Base-by-base conservation (phyloP, 129 eudicot species). In the Centella asiatica region DNA sequence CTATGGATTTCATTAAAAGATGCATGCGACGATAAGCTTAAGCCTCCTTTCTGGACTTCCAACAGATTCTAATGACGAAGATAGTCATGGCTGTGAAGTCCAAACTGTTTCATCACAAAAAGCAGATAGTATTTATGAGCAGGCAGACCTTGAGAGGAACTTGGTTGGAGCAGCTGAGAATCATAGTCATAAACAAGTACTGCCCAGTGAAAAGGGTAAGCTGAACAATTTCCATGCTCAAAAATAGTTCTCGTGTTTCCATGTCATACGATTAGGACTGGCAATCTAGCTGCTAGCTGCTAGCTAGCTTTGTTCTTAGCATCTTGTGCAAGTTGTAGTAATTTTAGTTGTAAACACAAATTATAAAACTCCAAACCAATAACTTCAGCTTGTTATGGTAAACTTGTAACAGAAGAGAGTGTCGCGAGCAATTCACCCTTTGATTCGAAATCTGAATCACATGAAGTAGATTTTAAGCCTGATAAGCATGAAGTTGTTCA, bases 341-440 rank as follows among this genome's bases (percentile, higher is more conserved):
- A n/a, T 54, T 19, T 5, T 13, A 17, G 53, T 23, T 45, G 9
- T 28, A 62, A n/a, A 62, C 1, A 63, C 1, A 18, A 18, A 19
- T 44, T 31, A 32, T 12, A 55, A n/a, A 27, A 53, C 33, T 12
- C 42, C 32, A 29, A 22, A 7, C 4, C 20, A 54, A 25, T 36
- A 55, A 28, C 26, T 26, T 11, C 17, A 26, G n/a, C 34, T 44
- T 32, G 34, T 57, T 68, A 11, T 57, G 47, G 22, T 57, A 3
- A 28, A 47, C 51, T 44, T 45, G 75, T 9, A 70, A 51, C 64
- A 70, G 63, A 51, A 40, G 54, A 42, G 29, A 22, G 13, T 26
- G 62, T 7, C 31, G 18, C 45, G 39, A 37, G 57, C 31, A 39
- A 39, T 36, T 42, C 32, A 4, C 22, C n/a, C n/a, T n/a, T n/a